phyloP scores from a whole-genome alignment of 257 asterid genomes.

The Verbena officinalis region DNA sequence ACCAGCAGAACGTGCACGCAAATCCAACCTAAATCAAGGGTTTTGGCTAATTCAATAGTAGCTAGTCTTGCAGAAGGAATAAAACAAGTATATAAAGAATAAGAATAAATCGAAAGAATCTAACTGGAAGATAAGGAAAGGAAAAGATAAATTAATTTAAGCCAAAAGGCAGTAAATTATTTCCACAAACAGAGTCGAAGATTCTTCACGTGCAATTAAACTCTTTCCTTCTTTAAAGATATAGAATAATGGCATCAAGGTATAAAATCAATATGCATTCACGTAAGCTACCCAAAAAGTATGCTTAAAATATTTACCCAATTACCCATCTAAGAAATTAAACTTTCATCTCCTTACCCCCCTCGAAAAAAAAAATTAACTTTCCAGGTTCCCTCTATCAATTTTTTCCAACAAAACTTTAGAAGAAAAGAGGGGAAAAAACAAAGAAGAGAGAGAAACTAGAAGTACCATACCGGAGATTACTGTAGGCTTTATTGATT shows the following conservation, averaged over 20 bases:
- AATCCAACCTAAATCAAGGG: conserved; percentile 23
- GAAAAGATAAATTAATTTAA: conserved; percentile 14
- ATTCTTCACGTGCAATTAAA: conserved; percentile 16
- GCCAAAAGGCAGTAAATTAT: conserved; percentile 26
- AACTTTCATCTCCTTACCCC: too few relatives aligned
- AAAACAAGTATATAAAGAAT: conserved; percentile 15
- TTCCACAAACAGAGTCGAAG: conserved; percentile 24
- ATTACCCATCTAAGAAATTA: too few relatives aligned
- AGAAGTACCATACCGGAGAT: conserved; percentile 6
- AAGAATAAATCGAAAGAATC: conserved; percentile 24
- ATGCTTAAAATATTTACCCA: too few relatives aligned
- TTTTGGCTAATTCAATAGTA: neutral
- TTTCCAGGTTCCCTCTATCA: neutral
- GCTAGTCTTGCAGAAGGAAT: conserved; percentile 17
- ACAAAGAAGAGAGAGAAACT: neutral
- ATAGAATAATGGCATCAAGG: conserved; percentile 15
- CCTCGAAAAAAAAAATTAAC: neutral
- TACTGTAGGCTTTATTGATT: neutral
- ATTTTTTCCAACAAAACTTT: neutral
- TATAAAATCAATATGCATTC: neutral
- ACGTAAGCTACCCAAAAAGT: conserved; percentile 11
- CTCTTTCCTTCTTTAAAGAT: conserved; percentile 23
- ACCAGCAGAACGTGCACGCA: conserved; percentile 28
- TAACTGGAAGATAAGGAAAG: conserved; percentile 23
- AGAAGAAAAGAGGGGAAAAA: neutral